These are phyloP conservation scores for Sanguinoderma infundibulare DNA, from an alignment of 1,284 basidiomycete species.

Conservation along the genomic window DNA sequence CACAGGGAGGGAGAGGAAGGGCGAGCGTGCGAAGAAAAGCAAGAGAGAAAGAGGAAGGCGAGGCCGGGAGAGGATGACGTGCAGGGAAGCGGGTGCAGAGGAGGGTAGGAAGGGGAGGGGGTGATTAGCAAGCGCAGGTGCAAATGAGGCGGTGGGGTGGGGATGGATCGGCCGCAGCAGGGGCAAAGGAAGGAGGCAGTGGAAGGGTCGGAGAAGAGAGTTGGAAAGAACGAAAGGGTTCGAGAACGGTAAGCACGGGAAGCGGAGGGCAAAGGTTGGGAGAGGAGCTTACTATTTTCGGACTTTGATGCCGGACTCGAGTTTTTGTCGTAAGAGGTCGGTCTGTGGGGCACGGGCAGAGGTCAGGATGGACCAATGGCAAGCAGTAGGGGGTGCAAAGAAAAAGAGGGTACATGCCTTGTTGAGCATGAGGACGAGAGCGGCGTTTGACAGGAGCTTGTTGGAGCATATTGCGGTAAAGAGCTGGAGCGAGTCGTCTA, in stretches of 20 bases:
- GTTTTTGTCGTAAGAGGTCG: constrained; percentile 69
- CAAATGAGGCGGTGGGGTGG: not conserved
- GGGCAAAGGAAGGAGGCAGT: not conserved
- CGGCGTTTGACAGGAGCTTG: constrained; percentile 70
- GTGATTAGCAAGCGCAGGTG: not conserved
- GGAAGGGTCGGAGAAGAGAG: constrained; percentile 3
- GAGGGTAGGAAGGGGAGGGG: not conserved
- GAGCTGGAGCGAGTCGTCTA: constrained; percentile 79
- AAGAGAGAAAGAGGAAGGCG: not conserved
- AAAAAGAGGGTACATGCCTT: constrained; percentile 50
- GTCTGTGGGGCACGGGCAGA: constrained; percentile 44
- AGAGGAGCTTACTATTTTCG: constrained; percentile 66
- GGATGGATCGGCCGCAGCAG: constrained; percentile 20
- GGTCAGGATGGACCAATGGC: not conserved
- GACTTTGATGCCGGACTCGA: constrained; percentile 64
- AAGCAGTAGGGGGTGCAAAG: not conserved
- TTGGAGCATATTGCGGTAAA: constrained; percentile 77
- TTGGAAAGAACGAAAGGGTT: constrained; percentile 1
- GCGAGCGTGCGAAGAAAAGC: not conserved
- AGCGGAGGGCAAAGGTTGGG: no score
- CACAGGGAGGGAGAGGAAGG: not conserved
- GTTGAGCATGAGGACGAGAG: constrained; percentile 76
- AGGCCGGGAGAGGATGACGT: not conserved
- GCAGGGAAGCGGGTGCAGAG: not conserved
- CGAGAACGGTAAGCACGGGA: not conserved